A percentile compares a stretch with the other conserved stretches of the same genome.
Conservation (phyloP, 805 yeast genomes). For the Candida krabiensis region DNA sequence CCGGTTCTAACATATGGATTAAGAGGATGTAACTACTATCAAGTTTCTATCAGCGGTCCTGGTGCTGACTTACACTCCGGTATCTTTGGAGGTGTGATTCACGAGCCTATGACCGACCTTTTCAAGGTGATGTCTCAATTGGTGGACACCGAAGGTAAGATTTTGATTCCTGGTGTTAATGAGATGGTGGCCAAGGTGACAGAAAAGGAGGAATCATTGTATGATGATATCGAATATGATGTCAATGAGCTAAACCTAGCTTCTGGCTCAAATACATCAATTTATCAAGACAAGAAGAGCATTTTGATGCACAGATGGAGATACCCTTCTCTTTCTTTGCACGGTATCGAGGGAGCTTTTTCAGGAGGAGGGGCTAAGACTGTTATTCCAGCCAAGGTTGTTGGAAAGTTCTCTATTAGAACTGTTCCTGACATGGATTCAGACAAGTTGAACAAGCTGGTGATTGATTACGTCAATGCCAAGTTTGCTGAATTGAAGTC, state of each 20-base stretch:
- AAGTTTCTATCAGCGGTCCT: conserved; percentile 81
- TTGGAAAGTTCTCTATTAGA: conserved; percentile 94
- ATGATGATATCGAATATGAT: conserved; percentile 83
- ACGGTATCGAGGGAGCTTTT: conserved; percentile 98
- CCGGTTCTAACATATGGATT: conserved; percentile 97
- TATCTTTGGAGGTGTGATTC: conserved; percentile 93
- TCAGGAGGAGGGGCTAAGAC: conserved; percentile 96
- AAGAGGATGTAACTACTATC: conserved; percentile 95
- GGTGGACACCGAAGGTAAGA: conserved; percentile 81
- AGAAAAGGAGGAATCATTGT: conserved; percentile 70
- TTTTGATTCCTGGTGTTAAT: conserved; percentile 80
- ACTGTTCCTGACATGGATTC: conserved; percentile 95
- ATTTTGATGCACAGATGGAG: conserved; percentile 99
- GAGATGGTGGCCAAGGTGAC: conserved; percentile 97
- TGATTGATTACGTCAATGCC: conserved; percentile 65
- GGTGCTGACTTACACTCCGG: conserved; percentile 98
- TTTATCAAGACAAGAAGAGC: conserved; percentile 74
- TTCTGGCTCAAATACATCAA: conserved; percentile 81
- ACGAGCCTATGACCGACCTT: conserved; percentile 96
- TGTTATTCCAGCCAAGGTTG: conserved; percentile 92
- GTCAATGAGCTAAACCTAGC: conserved; percentile 85
- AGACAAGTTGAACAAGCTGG: conserved; percentile 73
- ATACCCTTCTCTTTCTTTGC: conserved; percentile 92
- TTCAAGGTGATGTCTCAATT: conserved; percentile 72
- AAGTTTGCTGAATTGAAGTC: conserved; percentile 69